These are phyloP conservation scores for Rutidosis leptorrhynchoides DNA, from an alignment of 129 eudicot genomes.

Conservation along the genomic window DNA sequence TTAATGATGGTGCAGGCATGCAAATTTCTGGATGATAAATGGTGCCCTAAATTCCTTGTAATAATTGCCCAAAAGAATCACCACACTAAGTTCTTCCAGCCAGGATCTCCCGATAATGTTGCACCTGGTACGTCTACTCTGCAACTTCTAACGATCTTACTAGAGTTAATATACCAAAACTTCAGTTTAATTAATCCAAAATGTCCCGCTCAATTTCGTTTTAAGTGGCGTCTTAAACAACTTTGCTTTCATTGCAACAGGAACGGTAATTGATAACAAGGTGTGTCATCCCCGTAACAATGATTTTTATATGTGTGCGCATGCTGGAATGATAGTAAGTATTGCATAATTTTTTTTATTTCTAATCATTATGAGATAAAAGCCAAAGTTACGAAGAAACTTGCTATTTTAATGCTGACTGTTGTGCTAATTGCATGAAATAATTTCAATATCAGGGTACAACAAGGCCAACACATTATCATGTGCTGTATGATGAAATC, in stretches of 20 bases:
- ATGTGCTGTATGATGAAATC: constrained; percentile 68
- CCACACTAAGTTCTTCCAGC: constrained; percentile 75
- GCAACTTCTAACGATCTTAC: background rate
- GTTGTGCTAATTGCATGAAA: background rate
- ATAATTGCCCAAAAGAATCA: constrained; percentile 81
- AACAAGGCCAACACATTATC: constrained; percentile 81
- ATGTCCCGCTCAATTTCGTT: background rate
- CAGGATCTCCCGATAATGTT: constrained; percentile 63
- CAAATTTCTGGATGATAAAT: constrained; percentile 71
- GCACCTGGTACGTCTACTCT: constrained; percentile 50
- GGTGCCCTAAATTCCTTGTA: constrained; percentile 68
- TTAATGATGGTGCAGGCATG: constrained; percentile 47
- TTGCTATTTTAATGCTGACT: background rate
- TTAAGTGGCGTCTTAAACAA: background rate
- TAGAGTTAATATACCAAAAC: background rate
- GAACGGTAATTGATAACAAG: constrained; percentile 71
- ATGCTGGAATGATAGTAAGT: constrained; percentile 75
- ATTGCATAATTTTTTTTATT: background rate
- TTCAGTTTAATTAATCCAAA: background rate
- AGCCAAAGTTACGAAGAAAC: background rate
- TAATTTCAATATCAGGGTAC: constrained; percentile 57
- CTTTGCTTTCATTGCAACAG: constrained; percentile 29
- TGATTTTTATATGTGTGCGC: constrained; percentile 73
- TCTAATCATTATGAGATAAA: background rate
- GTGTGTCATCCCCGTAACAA: constrained; percentile 65